phyloP scores from a whole-genome alignment of 2,329 filamentous ascomycete genomes.

The Pseudogymnoascus sp. region DNA sequence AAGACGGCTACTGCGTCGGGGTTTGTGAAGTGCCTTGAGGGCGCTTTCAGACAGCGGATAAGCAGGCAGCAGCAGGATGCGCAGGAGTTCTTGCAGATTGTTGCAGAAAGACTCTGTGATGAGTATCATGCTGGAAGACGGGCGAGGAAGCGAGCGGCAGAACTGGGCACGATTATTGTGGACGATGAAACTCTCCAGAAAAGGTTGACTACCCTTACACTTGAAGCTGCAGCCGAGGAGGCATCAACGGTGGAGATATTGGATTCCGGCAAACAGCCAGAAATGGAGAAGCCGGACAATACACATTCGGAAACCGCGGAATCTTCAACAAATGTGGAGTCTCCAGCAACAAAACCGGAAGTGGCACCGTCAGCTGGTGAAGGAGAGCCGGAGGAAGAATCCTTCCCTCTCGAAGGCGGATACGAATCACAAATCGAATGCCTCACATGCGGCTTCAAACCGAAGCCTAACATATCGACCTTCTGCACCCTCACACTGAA shows the following conservation, averaged over 20 bases:
- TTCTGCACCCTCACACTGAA: conserved; percentile 91
- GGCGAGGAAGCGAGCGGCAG: conserved; percentile 51
- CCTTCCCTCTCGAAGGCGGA: conserved; percentile 86
- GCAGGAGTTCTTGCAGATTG: conserved; percentile 91
- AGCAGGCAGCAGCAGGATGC: conserved; percentile 95
- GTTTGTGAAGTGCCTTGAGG: conserved; percentile 77
- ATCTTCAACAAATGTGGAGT: background rate
- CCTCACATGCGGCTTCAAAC: conserved; percentile 79
- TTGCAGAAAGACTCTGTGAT: conserved; percentile 84
- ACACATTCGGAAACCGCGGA: background rate
- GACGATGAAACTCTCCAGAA: conserved; percentile 7
- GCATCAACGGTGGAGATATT: conserved; percentile 3
- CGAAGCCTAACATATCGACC: conserved; percentile 69
- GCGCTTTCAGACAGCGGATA: conserved; percentile 80
- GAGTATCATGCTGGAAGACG: conserved; percentile 82
- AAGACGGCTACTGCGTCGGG: conserved; percentile 86
- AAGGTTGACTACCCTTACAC: background rate
- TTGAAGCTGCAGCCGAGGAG: background rate
- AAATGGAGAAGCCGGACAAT: background rate
- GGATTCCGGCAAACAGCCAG: background rate
- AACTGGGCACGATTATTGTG: background rate
- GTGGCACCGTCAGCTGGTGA: conserved; percentile 23
- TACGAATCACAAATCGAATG: conserved; percentile 95
- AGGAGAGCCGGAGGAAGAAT: conserved; percentile 44
- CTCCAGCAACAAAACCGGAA: background rate